Evolutionary conservation across 1,139 yeast genomes (phyloP).

Genomic region (Hanseniaspora sp.): DNA sequence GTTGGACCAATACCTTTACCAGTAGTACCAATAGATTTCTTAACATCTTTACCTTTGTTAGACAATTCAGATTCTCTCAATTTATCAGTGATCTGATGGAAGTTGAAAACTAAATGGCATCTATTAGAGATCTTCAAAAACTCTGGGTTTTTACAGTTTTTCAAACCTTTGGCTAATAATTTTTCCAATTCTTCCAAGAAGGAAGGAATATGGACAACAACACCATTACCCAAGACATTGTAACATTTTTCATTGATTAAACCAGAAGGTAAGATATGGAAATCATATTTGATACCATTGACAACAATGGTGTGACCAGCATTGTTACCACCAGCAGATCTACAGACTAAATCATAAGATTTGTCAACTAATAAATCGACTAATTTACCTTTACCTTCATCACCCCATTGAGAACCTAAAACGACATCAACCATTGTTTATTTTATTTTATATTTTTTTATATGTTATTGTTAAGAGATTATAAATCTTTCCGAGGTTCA

Average conservation of each 20-base stretch:
- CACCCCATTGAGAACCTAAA: conserved; percentile 98
- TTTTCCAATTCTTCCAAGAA: conserved; percentile 77
- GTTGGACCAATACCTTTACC: conserved; percentile 99
- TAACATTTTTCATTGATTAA: conserved; percentile 83
- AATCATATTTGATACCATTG: conserved; percentile 75
- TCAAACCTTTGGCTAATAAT: conserved; percentile 68
- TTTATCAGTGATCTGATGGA: conserved; percentile 94
- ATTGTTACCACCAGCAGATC: conserved; percentile 98
- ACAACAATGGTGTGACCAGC: conserved; percentile 99
- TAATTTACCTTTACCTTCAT: conserved; percentile 96
- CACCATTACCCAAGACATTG: conserved; percentile 91
- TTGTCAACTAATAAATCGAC: conserved; percentile 89
- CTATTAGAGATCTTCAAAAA: conserved; percentile 82
- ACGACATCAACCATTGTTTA: conserved; percentile 50
- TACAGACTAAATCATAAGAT: conserved; percentile 79
- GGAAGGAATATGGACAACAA: conserved; percentile 89
- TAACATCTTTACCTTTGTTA: conserved; percentile 46
- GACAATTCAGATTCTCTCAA: conserved; percentile 88
- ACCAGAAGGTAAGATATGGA: conserved; percentile 98
- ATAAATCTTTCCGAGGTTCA: background rate
- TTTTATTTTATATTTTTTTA: background rate
- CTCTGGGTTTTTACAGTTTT: conserved; percentile 44
- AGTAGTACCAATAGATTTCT: conserved; percentile 84
- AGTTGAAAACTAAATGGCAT: conserved; percentile 92
- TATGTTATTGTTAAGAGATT: background rate